Evolutionary conservation across 805 yeast genomes (phyloP), one percentile per base, ranked within the genome.

Genomic region (Lipomyces orientalis): DNA sequence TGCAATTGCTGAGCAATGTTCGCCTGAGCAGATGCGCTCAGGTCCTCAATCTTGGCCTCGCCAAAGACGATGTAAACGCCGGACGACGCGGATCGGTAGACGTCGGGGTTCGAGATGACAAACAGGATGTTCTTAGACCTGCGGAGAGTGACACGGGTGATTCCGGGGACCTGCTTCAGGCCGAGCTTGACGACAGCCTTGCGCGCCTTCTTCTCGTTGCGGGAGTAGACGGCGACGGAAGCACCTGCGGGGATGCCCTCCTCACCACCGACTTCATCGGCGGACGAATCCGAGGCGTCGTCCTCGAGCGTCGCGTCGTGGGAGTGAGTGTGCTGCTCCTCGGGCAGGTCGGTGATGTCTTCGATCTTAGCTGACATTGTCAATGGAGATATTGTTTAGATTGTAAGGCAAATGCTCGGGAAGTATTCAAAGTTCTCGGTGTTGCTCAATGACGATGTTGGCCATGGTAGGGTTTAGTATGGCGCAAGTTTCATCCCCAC

Each of bases 1-100:
- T 81, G 83, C 74, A 81, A 82, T 71, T 85, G 86, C 75, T 85
- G 84, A 73, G 86, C 87, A 81, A 88, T 90, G 73, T 91, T 91
- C 78, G 90, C 90, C 80, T 89, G 90, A 71, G 90, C 89, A 79
- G 88, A 90, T 83, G 91, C 88, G 83, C 89, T 88, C 82, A 93
- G 84, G 85, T 94, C 97, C 82, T 94, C 98, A 75, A 91, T 90
- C 87, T 92, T 91, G 79, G 97, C 97, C 84, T 93, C 98, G 84
- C 99, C 99, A 77, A 94, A 93, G 75, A 94, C 98, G 76, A 94
- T 89, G 86, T 90, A 95, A 76, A 97, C 89, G 80, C 98, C 97
- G 71, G 87, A 85, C 79, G 96, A 90, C 73, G 88, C 86, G 71
- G 97, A 89, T 83, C 86, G 91, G 97, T 85, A 94, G 70, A 95